These are phyloP conservation scores for Trifolium pratense DNA, from an alignment of 306 rosid species.

Conservation along the genomic window DNA sequence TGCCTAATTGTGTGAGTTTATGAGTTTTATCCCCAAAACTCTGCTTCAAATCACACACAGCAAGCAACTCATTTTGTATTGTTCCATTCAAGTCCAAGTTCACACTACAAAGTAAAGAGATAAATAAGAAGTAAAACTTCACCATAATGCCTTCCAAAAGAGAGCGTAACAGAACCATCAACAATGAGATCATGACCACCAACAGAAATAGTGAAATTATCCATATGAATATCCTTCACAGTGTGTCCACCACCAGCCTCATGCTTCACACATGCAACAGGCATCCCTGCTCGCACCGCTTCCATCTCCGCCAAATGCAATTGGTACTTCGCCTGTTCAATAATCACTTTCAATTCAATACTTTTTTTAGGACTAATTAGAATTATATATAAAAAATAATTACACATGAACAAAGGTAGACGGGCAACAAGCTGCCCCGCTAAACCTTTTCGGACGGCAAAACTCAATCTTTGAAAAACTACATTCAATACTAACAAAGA, in stretches of 20 bases:
- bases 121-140: conserved; percentile 42
- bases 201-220: conserved; percentile 83
- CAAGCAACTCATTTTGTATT: neutral
- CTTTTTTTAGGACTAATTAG: too few relatives aligned
- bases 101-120: neutral
- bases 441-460: too few relatives aligned
- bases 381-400: too few relatives aligned
- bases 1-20: neutral
- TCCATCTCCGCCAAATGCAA: conserved; percentile 94
- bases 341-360: neutral
- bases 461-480: too few relatives aligned
- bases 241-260: conserved; percentile 65
- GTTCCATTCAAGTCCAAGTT: neutral
- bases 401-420: too few relatives aligned
- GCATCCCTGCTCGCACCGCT: conserved; percentile 96
- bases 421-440: too few relatives aligned
- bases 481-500: neutral
- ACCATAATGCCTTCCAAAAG: conserved; percentile 98
- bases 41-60: neutral
- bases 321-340: conserved; percentile 73
- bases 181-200: conserved; percentile 98
- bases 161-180: conserved; percentile 85
- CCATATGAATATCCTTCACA: conserved; percentile 94
- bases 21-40: neutral
- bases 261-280: conserved; percentile 76